Base-by-base conservation (phyloP, 805 yeast genomes). In the Spathaspora gorwiae region DNA sequence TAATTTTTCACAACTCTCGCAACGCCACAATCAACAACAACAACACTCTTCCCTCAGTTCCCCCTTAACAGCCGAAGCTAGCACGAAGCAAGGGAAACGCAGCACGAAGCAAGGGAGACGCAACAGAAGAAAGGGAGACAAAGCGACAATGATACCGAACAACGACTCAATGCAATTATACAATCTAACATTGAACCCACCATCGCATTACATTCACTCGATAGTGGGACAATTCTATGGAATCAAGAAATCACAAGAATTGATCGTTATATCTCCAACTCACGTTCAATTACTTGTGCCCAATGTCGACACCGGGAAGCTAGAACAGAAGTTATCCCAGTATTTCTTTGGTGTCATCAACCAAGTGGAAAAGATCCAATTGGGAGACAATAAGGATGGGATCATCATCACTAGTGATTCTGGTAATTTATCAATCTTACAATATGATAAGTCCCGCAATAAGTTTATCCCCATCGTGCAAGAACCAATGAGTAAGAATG, bases 321-420 rank as follows among this genome's bases (percentile, higher is more conserved):
- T 90, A 4, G 61, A 57, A 7, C 63, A 65, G 34, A 35, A 79
- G 6, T 55, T 66, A 10, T 53, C 61, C 1, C 79, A 78, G 35
- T 73, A 79, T 30, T 54, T 78, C 0, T 84, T 84, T 61, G 83
- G 85, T 2, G 70, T 77, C 6, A 66, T 90, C 3, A 71, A 89
- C 39, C 49, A 68, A 3, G 26, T 30, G 8, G 39, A 39, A 2
- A 33, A 14, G 10, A 33, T 45, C 8, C 29, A 10, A 11, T 26
- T 36, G 7, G 79, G 15, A 59, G 76, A 9, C 0, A 59, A 70
- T 0, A 70, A 67, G 44, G 94, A 88, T 51, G 67, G 68, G 26
- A 48, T 90, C n/a, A 75, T 83, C 6, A 58, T 88, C 2, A 78
- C 92, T 0, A 80, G 94, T 0, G 97, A 90, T 56, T 77, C 95